A percentile compares a stretch with the other conserved stretches of the same genome.
phyloP scores from a whole-genome alignment of 1,139 yeast species.

The Magnusiomyces magnusii region DNA sequence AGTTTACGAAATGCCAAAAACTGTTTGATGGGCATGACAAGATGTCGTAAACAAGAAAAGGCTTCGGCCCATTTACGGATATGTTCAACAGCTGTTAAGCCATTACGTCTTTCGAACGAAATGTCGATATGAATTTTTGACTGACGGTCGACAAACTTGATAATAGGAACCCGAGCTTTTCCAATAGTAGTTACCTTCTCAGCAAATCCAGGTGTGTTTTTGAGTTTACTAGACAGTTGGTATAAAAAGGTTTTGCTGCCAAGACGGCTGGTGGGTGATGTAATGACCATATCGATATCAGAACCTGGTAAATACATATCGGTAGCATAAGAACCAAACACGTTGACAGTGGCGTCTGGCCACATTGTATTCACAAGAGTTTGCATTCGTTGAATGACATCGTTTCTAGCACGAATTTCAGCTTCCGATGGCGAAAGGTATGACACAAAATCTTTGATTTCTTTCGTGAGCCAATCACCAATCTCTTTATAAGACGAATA shows the following conservation, averaged over 20 bases:
- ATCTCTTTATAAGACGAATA: conserved; percentile 54
- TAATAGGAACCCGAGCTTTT: conserved; percentile 90
- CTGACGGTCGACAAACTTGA: conserved; percentile 74
- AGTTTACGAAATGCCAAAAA: conserved; percentile 71
- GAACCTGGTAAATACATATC: conserved; percentile 93
- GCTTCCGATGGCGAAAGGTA: conserved; percentile 79
- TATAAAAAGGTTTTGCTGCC: conserved; percentile 63
- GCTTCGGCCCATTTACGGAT: conserved; percentile 67
- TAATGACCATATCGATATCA: conserved; percentile 90
- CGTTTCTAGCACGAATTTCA: conserved; percentile 66
- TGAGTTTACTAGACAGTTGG: conserved; percentile 64
- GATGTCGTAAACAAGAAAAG: conserved; percentile 77
- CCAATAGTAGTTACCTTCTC: conserved; percentile 79
- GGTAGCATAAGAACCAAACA: conserved; percentile 94
- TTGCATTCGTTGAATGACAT: conserved; percentile 55
- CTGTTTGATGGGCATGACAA: conserved; percentile 80
- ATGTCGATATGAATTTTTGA: conserved; percentile 78
- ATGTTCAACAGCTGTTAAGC: conserved; percentile 74
- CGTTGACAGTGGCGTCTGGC: conserved; percentile 76
- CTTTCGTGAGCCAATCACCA: conserved; percentile 83
- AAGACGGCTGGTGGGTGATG: conserved; percentile 56
- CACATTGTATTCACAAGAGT: conserved; percentile 53
- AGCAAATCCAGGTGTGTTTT: conserved; percentile 51
- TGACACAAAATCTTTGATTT: conserved; percentile 76
- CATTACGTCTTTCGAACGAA: conserved; percentile 84